phyloP scores from a whole-genome alignment of 176 grass and related monocot genomes.

The Triticum dicoccoides region DNA sequence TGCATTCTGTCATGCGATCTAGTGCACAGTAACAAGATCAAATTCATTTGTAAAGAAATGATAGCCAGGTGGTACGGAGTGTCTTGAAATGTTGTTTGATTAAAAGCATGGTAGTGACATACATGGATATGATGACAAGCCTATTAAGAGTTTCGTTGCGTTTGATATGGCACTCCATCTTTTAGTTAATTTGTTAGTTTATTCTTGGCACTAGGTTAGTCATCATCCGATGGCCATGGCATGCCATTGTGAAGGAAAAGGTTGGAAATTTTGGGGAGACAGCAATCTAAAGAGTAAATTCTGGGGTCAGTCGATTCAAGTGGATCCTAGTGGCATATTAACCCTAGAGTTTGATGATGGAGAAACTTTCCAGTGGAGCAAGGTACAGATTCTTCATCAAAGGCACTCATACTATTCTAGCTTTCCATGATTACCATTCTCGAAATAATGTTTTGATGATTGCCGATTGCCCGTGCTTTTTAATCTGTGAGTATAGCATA shows the following conservation, averaged over 20 bases:
- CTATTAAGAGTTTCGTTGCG: slow-evolving; percentile 1
- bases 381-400: slow-evolving; percentile 47
- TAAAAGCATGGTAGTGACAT: not conserved
- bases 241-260: slow-evolving; percentile 88
- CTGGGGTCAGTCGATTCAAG: slow-evolving; percentile 86
- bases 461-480: not conserved
- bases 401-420: not conserved
- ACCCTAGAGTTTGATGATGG: slow-evolving; percentile 93
- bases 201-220: slow-evolving; percentile 69
- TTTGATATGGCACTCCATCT: not conserved
- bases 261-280: slow-evolving; percentile 92
- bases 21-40: not conserved
- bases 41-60: slow-evolving; percentile 16
- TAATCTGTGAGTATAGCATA: not conserved
- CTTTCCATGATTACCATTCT: not conserved
- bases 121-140: not conserved
- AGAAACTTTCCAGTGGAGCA: slow-evolving; percentile 92
- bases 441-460: not conserved
- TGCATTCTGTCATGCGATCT: slow-evolving; percentile 7
- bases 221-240: slow-evolving; percentile 93
- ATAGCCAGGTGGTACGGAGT: not conserved
- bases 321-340: slow-evolving; percentile 70
- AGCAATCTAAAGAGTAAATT: slow-evolving; percentile 87
- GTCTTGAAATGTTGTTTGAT: slow-evolving; percentile 11
- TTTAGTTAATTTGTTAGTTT: slow-evolving; percentile 25